A percentile compares a stretch with the other conserved stretches of the same genome.
phyloP scores from a whole-genome alignment of 345 rosid species.

The Geranium brycei region DNA sequence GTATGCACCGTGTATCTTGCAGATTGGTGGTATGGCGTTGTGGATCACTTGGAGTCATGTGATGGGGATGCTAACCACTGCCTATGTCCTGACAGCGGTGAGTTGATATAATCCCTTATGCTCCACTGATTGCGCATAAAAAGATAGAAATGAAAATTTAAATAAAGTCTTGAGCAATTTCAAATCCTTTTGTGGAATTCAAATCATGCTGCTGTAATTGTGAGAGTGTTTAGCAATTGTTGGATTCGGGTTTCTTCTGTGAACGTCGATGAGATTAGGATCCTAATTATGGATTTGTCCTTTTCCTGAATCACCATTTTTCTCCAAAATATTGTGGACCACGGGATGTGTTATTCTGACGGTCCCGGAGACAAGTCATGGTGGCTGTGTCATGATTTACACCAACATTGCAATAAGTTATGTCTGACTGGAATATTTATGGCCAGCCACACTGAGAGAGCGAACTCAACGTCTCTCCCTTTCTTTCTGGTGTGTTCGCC shows the following conservation, averaged over 20 bases:
- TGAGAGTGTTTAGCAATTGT: too few species aligned
- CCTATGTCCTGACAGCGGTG: constrained; percentile 48
- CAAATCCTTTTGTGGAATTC: too few species aligned
- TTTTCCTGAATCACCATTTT: constrained; percentile 16
- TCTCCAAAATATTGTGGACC: constrained; percentile 21
- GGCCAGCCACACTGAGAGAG: constrained; percentile 30
- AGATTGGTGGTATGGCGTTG: constrained; percentile 98
- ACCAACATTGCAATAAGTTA: constrained; percentile 43
- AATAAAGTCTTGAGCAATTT: too few species aligned
- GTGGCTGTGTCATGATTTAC: constrained; percentile 43
- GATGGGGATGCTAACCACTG: constrained; percentile 57
- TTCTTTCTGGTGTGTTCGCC: constrained; percentile 17
- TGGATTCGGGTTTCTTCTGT: too few species aligned
- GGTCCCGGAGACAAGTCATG: constrained; percentile 47
- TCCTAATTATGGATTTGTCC: constrained; percentile 17
- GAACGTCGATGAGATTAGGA: too few species aligned
- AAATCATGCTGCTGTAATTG: too few species aligned
- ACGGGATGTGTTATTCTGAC: constrained; percentile 9
- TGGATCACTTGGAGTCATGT: constrained; percentile 82
- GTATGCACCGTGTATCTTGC: constrained; percentile 8
- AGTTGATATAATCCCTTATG: constrained; percentile 17
- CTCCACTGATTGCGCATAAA: constrained; percentile 8
- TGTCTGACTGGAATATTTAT: constrained; percentile 48
- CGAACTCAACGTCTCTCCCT: constrained; percentile 17
- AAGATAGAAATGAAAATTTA: constrained; percentile 4